A percentile compares a stretch with the other conserved stretches of the same genome.
phyloP scores from a whole-genome alignment of 2,329 filamentous ascomycete genomes.

The Acrocalymma vagum region DNA sequence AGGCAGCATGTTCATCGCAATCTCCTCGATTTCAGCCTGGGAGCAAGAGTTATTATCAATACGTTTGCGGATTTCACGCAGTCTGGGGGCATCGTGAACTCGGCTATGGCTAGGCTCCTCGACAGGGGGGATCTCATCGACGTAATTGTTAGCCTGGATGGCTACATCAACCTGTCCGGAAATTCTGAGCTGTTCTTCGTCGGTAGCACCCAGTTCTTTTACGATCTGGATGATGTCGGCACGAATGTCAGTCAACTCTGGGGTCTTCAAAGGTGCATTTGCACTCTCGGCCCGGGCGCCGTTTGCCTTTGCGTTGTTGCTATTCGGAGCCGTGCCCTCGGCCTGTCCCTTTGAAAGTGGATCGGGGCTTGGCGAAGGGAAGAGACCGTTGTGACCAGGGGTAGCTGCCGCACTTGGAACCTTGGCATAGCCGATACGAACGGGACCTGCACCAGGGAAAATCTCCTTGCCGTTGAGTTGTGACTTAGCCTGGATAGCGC shows the following conservation, averaged over 20 bases:
- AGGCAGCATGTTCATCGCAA: constrained; percentile 91
- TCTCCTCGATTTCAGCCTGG: constrained; percentile 87
- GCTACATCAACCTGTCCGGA: constrained; percentile 77
- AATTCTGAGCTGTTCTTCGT: constrained; percentile 79
- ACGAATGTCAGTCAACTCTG: constrained; percentile 79
- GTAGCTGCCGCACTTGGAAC: constrained; percentile 89
- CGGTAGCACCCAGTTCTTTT: constrained; percentile 83
- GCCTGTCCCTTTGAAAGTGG: constrained; percentile 69
- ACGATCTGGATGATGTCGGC: constrained; percentile 86
- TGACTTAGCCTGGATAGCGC: constrained; percentile 86
- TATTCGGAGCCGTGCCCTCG: constrained; percentile 44
- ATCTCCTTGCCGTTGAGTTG: constrained; percentile 96
- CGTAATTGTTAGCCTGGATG: constrained; percentile 75
- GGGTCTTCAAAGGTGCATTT: constrained; percentile 69
- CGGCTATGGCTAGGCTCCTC: constrained; percentile 88
- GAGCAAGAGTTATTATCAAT: constrained; percentile 95
- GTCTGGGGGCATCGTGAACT: constrained; percentile 90
- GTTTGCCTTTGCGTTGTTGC: constrained; percentile 39
- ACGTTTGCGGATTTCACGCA: constrained; percentile 94
- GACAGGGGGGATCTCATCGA: constrained; percentile 87
- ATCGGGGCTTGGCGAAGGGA: constrained; percentile 90
- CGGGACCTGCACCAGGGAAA: constrained; percentile 93
- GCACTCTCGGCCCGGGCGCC: constrained; percentile 55
- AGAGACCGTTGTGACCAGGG: constrained; percentile 86
- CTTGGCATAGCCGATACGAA: constrained; percentile 97